Evolutionary conservation across 768 basidiomycete genomes (phyloP).

Genomic region (Boletus subparvulus): DNA sequence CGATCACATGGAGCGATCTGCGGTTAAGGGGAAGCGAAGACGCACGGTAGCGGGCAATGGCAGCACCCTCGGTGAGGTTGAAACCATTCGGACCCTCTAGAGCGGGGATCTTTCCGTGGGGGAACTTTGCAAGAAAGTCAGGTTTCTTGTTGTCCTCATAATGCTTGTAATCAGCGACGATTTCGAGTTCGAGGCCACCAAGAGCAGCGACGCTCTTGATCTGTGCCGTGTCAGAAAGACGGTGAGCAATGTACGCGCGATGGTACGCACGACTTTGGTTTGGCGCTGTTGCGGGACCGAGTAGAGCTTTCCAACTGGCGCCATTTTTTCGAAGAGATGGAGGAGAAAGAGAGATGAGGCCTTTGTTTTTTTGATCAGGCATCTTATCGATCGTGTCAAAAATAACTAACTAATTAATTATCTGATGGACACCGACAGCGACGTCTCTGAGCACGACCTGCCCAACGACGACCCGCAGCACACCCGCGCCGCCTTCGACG

Average conservation of each 20-base stretch:
- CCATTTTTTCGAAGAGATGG: slow-evolving; percentile 42
- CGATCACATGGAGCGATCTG: slow-evolving; percentile 13
- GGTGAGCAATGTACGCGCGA: neutral
- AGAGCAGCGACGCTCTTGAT: slow-evolving; percentile 59
- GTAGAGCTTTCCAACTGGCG: slow-evolving; percentile 66
- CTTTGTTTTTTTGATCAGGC: slow-evolving; percentile 22
- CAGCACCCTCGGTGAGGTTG: slow-evolving; percentile 70
- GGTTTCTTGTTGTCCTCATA: slow-evolving; percentile 67
- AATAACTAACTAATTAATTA: slow-evolving; percentile 21
- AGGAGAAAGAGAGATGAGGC: slow-evolving; percentile 13
- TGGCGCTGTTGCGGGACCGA: slow-evolving; percentile 38
- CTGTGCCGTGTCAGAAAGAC: slow-evolving; percentile 28
- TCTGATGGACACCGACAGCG: slow-evolving; percentile 30
- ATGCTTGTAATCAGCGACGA: slow-evolving; percentile 56
- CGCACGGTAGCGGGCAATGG: slow-evolving; percentile 91
- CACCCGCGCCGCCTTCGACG: slow-evolving; percentile 69
- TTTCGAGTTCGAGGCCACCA: slow-evolving; percentile 55
- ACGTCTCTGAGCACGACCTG: slow-evolving; percentile 25
- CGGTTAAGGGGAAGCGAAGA: slow-evolving; percentile 24
- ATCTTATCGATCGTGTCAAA: slow-evolving; percentile 31
- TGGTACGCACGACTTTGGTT: slow-evolving; percentile 46
- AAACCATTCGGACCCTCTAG: slow-evolving; percentile 76
- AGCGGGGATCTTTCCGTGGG: slow-evolving; percentile 82
- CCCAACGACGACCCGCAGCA: slow-evolving; percentile 1
- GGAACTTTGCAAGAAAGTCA: slow-evolving; percentile 73